These are phyloP conservation scores for Westerdykella aurantiaca DNA, from an alignment of 2,329 filamentous ascomycete species.

Conservation along the genomic window DNA sequence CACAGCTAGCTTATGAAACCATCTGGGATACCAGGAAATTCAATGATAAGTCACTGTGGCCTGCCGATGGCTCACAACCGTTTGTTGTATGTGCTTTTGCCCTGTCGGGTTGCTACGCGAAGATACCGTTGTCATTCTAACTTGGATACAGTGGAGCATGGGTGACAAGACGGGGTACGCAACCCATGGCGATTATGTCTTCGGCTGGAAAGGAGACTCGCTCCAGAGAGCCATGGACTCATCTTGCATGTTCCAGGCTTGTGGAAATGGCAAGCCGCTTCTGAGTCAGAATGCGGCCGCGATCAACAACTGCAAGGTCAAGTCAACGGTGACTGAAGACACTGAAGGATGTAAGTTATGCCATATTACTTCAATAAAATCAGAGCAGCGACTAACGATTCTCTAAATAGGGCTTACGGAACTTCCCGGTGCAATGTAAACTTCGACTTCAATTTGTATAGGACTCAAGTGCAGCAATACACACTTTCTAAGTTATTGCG, in stretches of 20 bases:
- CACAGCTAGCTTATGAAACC: constrained; percentile 2
- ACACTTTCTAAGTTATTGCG: too few relatives aligned
- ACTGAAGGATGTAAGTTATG: constrained; percentile 7
- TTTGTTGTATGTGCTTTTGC: constrained; percentile 10
- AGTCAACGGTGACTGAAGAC: constrained; percentile 7
- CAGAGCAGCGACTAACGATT: too few relatives aligned
- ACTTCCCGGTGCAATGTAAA: too few relatives aligned
- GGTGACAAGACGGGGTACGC: constrained; percentile 24
- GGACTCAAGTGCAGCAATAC: too few relatives aligned
- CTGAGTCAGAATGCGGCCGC: constrained; percentile 5
- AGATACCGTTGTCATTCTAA: constrained; percentile 1
- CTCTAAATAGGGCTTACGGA: too few relatives aligned
- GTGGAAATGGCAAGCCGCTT: constrained; percentile 3
- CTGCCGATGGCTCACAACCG: constrained; percentile 18
- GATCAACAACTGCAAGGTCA: constrained; percentile 8
- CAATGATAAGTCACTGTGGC: constrained; percentile 15
- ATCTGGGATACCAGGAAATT: constrained; percentile 10
- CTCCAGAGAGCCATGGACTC: constrained; percentile 16
- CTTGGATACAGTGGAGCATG: constrained; percentile 15
- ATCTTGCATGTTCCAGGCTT: constrained; percentile 4
- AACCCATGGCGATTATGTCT: constrained; percentile 30
- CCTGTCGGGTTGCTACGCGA: not conserved
- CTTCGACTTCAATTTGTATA: too few relatives aligned
- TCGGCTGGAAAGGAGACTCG: constrained; percentile 28
- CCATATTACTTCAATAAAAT: too few relatives aligned